Evolutionary conservation across 2,329 filamentous ascomycete species (phyloP).

Genomic region (Macrophomina tecta): DNA sequence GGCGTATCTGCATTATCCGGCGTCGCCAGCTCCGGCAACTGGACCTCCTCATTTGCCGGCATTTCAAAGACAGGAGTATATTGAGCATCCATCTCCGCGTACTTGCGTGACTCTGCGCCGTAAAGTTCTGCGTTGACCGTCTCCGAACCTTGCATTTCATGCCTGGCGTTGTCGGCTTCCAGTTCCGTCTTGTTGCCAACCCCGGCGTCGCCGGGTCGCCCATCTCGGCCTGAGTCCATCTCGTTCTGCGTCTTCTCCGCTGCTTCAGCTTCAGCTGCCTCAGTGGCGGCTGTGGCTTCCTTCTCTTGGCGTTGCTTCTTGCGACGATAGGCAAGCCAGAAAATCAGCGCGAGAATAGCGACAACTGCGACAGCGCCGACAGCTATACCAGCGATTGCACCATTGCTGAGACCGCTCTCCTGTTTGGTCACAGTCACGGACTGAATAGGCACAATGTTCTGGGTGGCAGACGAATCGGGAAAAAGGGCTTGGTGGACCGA

Average conservation of each 20-base stretch:
- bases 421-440: not conserved
- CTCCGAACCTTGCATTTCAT: slow-evolving; percentile 22
- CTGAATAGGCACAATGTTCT: slow-evolving; percentile 46
- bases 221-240: slow-evolving; percentile 15
- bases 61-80: slow-evolving; percentile 12
- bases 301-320: slow-evolving; percentile 18
- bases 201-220: not conserved
- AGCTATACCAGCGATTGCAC: slow-evolving; percentile 39
- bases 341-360: slow-evolving; percentile 29
- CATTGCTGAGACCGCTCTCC: slow-evolving; percentile 31
- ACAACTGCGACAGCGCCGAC: slow-evolving; percentile 33
- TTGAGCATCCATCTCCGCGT: slow-evolving; percentile 14
- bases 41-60: slow-evolving; percentile 15
- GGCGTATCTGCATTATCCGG: slow-evolving; percentile 1
- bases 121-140: slow-evolving; percentile 13
- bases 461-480: slow-evolving; percentile 49
- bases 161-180: slow-evolving; percentile 5
- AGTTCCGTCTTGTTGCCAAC: slow-evolving; percentile 14
- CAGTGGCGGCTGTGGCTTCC: not conserved
- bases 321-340: slow-evolving; percentile 31
- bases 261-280: slow-evolving; percentile 11
- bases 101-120: slow-evolving; percentile 19
- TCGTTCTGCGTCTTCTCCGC: not conserved
- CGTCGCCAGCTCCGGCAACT: slow-evolving; percentile 23
- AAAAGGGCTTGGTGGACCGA: slow-evolving; percentile 61